Percentiles rank a stretch among this genome's conserved stretches.
These are phyloP conservation scores for Fusarium sp. DNA, from an alignment of 2,329 filamentous ascomycete species.

Conservation along the genomic window DNA sequence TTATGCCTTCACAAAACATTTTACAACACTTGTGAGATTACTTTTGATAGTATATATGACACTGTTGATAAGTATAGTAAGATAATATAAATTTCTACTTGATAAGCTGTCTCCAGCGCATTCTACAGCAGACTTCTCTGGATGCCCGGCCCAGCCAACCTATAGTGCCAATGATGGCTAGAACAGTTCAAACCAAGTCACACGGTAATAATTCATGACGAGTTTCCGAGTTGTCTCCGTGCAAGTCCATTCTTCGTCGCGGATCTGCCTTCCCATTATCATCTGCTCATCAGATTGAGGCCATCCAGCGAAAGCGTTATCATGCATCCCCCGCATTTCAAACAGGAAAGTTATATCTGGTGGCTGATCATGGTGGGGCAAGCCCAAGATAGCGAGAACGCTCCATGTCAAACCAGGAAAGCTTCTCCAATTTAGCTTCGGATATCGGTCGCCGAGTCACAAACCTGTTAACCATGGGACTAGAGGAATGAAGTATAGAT, in stretches of 20 bases:
- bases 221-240: accelerated
- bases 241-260: not conserved
- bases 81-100: accelerated
- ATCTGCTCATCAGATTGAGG: not conserved
- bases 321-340: not conserved
- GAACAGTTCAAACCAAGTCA: not conserved
- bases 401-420: conserved; percentile 2
- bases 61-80: accelerated
- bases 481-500: accelerated
- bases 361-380: not conserved
- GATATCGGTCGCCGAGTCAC: not conserved
- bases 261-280: not conserved
- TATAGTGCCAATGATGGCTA: not conserved
- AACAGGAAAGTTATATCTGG: conserved; percentile 25
- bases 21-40: no score
- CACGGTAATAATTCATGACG: not conserved
- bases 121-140: not conserved
- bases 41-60: not conserved
- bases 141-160: not conserved
- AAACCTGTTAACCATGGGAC: not conserved
- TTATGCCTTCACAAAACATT: accelerated
- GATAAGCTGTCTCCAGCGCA: accelerated
- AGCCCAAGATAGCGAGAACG: not conserved
- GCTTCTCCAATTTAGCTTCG: conserved; percentile 2
- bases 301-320: not conserved